Conservation (phyloP, 2,329 filamentous ascomycete species). For the Cladophialophora immunda region DNA sequence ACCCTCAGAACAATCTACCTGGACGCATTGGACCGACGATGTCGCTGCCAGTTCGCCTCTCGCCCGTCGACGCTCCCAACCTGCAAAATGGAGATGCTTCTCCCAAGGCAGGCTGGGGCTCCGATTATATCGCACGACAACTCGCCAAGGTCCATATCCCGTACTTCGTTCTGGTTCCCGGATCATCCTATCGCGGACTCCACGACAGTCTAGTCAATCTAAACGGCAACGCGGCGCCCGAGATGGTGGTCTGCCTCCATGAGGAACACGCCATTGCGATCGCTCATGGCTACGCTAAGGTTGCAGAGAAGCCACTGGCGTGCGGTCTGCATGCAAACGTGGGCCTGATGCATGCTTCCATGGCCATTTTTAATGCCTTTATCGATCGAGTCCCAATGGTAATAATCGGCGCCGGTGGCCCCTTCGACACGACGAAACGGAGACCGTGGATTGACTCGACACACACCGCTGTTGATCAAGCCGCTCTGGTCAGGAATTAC, state of each 20-base stretch:
- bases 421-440: conserved; percentile 16
- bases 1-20: no score
- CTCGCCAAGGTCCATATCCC: conserved; percentile 14
- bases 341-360: conserved; percentile 18
- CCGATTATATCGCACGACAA: conserved; percentile 14
- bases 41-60: conserved; percentile 13
- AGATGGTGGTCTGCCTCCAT: conserved; percentile 19
- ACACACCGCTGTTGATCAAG: conserved; percentile 14
- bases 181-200: conserved; percentile 14
- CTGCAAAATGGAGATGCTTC: conserved; percentile 15
- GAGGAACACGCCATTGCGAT: conserved; percentile 18
- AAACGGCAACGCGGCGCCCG: conserved; percentile 12
- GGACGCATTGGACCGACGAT: neutral
- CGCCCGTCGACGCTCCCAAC: conserved; percentile 15
- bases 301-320: conserved; percentile 10
- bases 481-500: conserved; percentile 18
- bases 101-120: conserved; percentile 15
- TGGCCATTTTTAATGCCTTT: conserved; percentile 17
- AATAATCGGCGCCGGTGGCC: conserved; percentile 8
- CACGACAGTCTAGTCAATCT: conserved; percentile 21
- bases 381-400: conserved; percentile 19
- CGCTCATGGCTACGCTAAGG: conserved; percentile 17
- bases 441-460: conserved; percentile 18
- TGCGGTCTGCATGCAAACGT: conserved; percentile 19
- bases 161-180: conserved; percentile 15